Conservation (phyloP, 2,329 filamentous ascomycete species). For the Cladosporium velox region DNA sequence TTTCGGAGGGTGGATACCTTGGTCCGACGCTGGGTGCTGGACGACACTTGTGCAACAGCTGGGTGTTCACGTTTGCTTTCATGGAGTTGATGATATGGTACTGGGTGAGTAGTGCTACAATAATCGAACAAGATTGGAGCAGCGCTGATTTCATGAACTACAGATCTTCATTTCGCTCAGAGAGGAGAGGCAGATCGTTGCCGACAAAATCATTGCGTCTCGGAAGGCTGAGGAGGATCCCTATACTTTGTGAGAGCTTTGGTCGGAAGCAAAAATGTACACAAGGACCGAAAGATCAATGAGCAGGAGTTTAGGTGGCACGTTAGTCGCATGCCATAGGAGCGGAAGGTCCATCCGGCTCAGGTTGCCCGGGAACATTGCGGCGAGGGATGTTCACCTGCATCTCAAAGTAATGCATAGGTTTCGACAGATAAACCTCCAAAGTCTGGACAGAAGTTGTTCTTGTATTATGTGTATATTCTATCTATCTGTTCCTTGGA, state of each 20-base stretch:
- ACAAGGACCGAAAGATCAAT: background rate
- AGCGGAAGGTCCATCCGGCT: background rate
- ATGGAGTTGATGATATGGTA: conserved; percentile 84
- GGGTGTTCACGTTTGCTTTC: conserved; percentile 83
- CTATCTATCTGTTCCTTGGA: background rate
- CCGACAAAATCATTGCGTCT: conserved; percentile 37
- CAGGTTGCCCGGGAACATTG: background rate
- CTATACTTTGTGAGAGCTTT: background rate
- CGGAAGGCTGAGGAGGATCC: conserved; percentile 41
- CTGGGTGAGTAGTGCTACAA: conserved; percentile 59
- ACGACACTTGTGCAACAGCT: conserved; percentile 75
- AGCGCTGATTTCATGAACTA: conserved; percentile 7
- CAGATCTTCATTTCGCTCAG: conserved; percentile 65
- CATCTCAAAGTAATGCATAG: background rate
- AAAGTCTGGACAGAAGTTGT: background rate
- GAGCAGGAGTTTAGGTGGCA: background rate
- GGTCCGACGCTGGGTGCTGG: conserved; percentile 39
- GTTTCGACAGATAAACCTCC: background rate
- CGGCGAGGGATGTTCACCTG: background rate
- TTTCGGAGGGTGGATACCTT: conserved; percentile 55
- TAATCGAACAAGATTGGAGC: background rate
- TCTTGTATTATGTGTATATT: background rate
- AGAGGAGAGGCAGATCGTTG: conserved; percentile 57
- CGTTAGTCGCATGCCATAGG: background rate
- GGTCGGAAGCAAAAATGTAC: background rate